Evolutionary conservation across 345 rosid species (phyloP).

Genomic region (Syzygium aromaticum): DNA sequence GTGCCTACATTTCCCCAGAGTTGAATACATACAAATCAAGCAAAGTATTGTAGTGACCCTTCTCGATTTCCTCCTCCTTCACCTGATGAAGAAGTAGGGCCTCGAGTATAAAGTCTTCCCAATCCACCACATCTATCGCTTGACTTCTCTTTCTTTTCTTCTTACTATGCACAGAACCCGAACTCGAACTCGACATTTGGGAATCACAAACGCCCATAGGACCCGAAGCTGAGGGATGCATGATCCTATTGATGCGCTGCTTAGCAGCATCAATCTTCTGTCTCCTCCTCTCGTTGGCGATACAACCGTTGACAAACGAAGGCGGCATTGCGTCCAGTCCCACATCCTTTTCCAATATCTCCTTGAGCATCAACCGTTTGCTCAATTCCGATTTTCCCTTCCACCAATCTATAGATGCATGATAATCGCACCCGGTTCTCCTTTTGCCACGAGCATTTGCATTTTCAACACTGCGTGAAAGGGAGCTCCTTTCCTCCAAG

Average conservation of each 20-base stretch:
- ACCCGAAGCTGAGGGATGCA: slow-evolving; percentile 26
- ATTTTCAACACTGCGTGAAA: not conserved
- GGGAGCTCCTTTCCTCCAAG: slow-evolving; percentile 11
- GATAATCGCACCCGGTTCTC: slow-evolving; percentile 8
- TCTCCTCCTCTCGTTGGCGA: slow-evolving; percentile 39
- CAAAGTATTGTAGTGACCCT: slow-evolving; percentile 66
- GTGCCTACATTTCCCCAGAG: slow-evolving; percentile 25
- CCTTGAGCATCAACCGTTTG: slow-evolving; percentile 55
- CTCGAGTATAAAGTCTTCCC: slow-evolving; percentile 88
- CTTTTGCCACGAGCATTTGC: slow-evolving; percentile 2
- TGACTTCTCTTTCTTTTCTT: slow-evolving; percentile 37
- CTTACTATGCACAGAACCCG: not conserved
- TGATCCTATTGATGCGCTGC: slow-evolving; percentile 36
- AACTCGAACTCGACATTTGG: not conserved
- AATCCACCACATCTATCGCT: slow-evolving; percentile 46
- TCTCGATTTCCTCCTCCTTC: slow-evolving; percentile 71
- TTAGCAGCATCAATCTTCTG: slow-evolving; percentile 63
- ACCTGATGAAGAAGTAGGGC: slow-evolving; percentile 62
- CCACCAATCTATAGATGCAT: slow-evolving; percentile 60
- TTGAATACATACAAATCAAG: slow-evolving; percentile 60
- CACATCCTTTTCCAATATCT: slow-evolving; percentile 62
- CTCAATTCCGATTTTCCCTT: slow-evolving; percentile 61
- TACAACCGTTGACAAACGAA: slow-evolving; percentile 47
- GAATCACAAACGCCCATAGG: not conserved
- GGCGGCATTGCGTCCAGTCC: slow-evolving; percentile 64